These are phyloP conservation scores for Blastosporella zonata DNA, from an alignment of 1,284 basidiomycete genomes.

Conservation along the genomic window DNA sequence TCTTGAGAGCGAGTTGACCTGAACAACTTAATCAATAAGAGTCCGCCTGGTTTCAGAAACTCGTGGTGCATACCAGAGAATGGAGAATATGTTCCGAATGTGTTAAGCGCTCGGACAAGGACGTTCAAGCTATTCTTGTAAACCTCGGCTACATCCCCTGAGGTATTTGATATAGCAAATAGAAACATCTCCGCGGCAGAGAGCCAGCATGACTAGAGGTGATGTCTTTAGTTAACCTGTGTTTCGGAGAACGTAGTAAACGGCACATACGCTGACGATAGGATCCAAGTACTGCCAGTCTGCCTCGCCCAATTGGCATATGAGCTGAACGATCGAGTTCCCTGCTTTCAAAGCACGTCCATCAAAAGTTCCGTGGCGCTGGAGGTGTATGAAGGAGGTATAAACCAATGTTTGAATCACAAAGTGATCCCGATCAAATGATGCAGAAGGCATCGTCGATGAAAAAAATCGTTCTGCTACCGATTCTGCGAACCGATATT, in stretches of 20 bases:
- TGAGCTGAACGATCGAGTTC: conserved; percentile 40
- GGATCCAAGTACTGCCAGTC: conserved; percentile 55
- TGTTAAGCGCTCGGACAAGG: conserved; percentile 14
- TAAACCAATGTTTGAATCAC: conserved; percentile 49
- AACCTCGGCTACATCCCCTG: conserved; percentile 2
- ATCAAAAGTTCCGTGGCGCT: conserved; percentile 34
- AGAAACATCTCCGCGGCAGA: conserved; percentile 21
- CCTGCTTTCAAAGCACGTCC: conserved; percentile 42
- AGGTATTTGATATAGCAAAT: conserved; percentile 12
- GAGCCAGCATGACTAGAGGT: conserved; percentile 21
- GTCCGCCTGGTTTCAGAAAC: not conserved
- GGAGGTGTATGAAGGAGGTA: conserved; percentile 49
- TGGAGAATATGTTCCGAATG: conserved; percentile 14
- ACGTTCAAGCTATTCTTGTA: conserved; percentile 13
- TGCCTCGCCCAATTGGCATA: conserved; percentile 43
- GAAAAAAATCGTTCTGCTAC: conserved; percentile 44
- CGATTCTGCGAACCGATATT: conserved; percentile 38
- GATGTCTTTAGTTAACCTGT: not conserved
- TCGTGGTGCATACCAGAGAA: conserved; percentile 15
- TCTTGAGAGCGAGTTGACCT: conserved; percentile 16
- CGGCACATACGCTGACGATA: conserved; percentile 41
- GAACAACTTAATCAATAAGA: conserved; percentile 1
- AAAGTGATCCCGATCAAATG: conserved; percentile 44
- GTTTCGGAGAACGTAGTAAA: not conserved
- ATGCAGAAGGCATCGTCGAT: conserved; percentile 37